A percentile compares a stretch with the other conserved stretches of the same genome.
These are phyloP conservation scores for Nicotiana attenuata DNA, from an alignment of 257 asterid genomes.

Conservation along the genomic window DNA sequence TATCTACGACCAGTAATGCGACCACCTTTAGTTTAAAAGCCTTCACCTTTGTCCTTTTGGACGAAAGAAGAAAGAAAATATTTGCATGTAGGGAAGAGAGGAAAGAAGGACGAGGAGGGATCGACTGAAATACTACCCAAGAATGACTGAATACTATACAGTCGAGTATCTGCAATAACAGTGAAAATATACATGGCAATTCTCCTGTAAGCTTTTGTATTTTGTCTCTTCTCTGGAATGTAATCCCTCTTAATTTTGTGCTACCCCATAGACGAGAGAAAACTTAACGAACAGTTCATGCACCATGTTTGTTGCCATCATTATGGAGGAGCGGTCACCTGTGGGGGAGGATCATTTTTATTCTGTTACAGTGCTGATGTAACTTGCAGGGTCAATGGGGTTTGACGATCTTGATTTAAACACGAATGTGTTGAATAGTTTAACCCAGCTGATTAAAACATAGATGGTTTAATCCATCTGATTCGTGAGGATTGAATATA, in stretches of 20 bases:
- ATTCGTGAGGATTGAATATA: constrained; percentile 1
- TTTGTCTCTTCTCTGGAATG: not conserved
- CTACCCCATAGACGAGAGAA: not conserved
- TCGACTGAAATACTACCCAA: not conserved
- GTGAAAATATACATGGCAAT: not conserved
- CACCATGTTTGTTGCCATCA: not conserved
- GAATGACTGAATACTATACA: not conserved
- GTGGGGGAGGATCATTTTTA: not conserved
- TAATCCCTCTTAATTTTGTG: not conserved
- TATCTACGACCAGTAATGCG: not conserved
- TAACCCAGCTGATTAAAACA: not conserved
- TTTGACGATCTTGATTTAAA: not conserved
- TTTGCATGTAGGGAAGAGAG: not conserved
- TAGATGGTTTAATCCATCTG: not conserved
- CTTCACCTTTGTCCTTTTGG: not conserved
- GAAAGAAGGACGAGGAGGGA: not conserved
- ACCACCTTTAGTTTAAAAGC: not conserved
- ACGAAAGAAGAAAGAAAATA: not conserved
- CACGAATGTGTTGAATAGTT: not conserved
- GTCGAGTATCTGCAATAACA: not conserved
- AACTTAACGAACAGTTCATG: not conserved
- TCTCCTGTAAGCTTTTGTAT: not conserved
- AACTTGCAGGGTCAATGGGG: not conserved
- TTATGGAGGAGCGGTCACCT: not conserved
- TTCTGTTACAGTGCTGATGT: not conserved